Percentiles rank a stretch among this genome's conserved stretches.
Evolutionary conservation across 306 rosid species (phyloP).

Genomic region (Comarum palustre): DNA sequence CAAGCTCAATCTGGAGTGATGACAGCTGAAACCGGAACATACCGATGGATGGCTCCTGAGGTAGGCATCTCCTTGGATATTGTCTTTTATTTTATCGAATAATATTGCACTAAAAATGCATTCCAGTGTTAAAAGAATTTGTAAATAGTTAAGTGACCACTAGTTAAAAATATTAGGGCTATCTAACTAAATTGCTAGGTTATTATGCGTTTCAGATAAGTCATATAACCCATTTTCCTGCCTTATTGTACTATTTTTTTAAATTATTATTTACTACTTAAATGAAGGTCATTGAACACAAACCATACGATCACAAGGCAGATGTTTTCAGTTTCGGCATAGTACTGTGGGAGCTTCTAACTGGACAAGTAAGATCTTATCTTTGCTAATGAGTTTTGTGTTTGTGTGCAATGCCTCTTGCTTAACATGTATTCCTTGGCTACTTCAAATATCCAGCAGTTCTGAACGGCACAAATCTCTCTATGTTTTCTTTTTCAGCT

Average conservation of each 20-base stretch:
- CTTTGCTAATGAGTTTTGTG: not conserved
- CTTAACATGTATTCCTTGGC: not conserved
- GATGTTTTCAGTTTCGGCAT: conserved; percentile 96
- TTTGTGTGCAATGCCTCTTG: not conserved
- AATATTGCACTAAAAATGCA: not conserved
- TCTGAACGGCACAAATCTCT: conserved; percentile 11
- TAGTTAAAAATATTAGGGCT: not conserved
- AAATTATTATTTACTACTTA: not conserved
- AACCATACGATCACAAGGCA: conserved; percentile 94
- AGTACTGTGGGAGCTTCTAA: conserved; percentile 93
- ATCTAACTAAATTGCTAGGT: not conserved
- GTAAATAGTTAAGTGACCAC: not conserved
- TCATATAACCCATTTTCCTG: conserved; percentile 11
- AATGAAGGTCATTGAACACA: conserved; percentile 94
- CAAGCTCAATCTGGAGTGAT: conserved; percentile 92
- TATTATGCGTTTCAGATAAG: not conserved
- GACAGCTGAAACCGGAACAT: conserved; percentile 99
- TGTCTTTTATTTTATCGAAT: not conserved
- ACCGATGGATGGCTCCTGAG: conserved; percentile 99
- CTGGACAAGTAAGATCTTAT: conserved; percentile 72
- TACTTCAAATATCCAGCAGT: conserved; percentile 6
- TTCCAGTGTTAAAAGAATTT: not conserved
- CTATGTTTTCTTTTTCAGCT: conserved; percentile 50
- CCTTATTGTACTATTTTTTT: conserved; percentile 13
- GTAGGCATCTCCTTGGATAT: conserved; percentile 38